Percentiles rank a stretch among this genome's conserved stretches.
phyloP scores from a whole-genome alignment of 148 eudicot species.

The Silene uniflora region DNA sequence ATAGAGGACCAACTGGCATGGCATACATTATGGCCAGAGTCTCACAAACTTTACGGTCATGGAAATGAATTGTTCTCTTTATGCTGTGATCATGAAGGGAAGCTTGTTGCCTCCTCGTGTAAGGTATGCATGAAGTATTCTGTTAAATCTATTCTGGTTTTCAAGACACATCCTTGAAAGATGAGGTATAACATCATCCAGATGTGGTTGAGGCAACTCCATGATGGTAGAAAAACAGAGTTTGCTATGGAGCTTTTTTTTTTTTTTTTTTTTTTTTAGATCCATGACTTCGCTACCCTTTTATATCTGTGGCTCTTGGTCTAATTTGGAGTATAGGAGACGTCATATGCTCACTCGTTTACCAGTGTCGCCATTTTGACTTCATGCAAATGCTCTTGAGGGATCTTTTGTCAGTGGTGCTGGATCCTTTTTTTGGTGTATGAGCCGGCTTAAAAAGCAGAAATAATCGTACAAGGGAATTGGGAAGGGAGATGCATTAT shows the following conservation, averaged over 20 bases:
- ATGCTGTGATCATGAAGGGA: slow-evolving; percentile 77
- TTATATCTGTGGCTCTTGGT: neutral
- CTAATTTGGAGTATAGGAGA: no score
- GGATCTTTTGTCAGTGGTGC: neutral
- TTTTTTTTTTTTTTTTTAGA: no score
- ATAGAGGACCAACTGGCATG: slow-evolving; percentile 93
- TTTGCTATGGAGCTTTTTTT: no score
- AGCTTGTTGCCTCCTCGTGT: slow-evolving; percentile 89
- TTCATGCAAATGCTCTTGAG: no score
- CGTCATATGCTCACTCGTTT: no score
- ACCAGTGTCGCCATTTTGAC: no score
- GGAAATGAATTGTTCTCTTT: slow-evolving; percentile 89
- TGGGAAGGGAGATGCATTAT: no score
- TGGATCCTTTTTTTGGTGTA: no score
- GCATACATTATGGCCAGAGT: slow-evolving; percentile 95
- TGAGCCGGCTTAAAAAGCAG: no score
- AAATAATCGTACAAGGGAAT: no score
- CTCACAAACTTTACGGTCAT: slow-evolving; percentile 95
- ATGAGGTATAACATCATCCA: neutral
- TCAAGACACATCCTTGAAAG: neutral
- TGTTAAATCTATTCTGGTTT: neutral
- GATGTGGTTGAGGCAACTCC: no score
- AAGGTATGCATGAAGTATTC: slow-evolving; percentile 49
- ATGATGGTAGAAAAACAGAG: no score
- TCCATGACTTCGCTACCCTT: neutral